These are phyloP conservation scores for Sanghuangporus sanghuang DNA, from an alignment of 1,284 basidiomycete genomes.

Conservation along the genomic window DNA sequence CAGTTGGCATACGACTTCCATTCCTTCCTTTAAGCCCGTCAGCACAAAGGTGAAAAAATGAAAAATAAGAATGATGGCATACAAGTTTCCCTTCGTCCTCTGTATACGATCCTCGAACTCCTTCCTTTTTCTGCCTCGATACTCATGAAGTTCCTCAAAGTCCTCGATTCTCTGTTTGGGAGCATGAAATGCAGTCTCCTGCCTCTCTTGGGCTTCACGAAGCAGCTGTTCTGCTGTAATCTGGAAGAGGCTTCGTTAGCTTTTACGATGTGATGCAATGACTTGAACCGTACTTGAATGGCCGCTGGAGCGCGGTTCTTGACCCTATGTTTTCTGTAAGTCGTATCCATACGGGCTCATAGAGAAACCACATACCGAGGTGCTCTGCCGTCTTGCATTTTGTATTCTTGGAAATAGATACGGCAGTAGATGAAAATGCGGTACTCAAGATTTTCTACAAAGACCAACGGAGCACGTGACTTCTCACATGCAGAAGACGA, in stretches of 20 bases:
- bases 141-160: constrained; percentile 95
- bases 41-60: not conserved
- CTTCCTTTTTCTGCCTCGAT: constrained; percentile 89
- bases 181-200: constrained; percentile 86
- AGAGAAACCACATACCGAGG: constrained; percentile 36
- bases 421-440: too few relatives aligned
- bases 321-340: constrained; percentile 46
- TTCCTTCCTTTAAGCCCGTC: constrained; percentile 51
- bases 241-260: constrained; percentile 35
- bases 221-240: constrained; percentile 98
- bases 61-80: constrained; percentile 24
- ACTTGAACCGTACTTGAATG: constrained; percentile 58
- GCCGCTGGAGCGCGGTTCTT: constrained; percentile 94
- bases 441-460: too few relatives aligned
- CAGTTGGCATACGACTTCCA: constrained; percentile 82
- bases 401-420: not conserved
- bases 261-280: constrained; percentile 4
- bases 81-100: constrained; percentile 84
- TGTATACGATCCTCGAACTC: constrained; percentile 97
- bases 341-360: constrained; percentile 8
- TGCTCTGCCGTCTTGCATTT: constrained; percentile 40
- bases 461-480: not conserved
- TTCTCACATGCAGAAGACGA: not conserved
- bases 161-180: constrained; percentile 96
- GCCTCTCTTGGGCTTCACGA: constrained; percentile 95